Percentiles rank a stretch among this genome's conserved stretches.
These are phyloP conservation scores for Lepidopterella palustris DNA, from an alignment of 495 filamentous ascomycete genomes.

Conservation along the genomic window DNA sequence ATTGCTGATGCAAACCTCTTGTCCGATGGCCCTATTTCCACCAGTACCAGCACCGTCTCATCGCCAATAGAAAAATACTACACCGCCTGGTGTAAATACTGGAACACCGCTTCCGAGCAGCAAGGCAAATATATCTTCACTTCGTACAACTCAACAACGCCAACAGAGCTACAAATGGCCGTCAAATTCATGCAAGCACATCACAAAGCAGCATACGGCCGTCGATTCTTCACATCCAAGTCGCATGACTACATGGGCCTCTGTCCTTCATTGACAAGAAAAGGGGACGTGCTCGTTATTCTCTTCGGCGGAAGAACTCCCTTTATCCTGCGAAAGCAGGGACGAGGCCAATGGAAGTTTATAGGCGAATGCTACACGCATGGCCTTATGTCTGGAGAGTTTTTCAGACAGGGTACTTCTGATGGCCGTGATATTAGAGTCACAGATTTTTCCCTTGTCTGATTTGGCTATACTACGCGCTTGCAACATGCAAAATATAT, in stretches of 20 bases:
- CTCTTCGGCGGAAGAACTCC: neutral
- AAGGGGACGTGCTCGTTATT: neutral
- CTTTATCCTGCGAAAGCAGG: neutral
- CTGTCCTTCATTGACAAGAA: neutral
- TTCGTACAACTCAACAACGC: neutral
- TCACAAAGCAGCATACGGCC: neutral
- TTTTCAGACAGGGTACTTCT: neutral
- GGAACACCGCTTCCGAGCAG: neutral
- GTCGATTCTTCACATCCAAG: neutral
- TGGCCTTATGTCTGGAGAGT: neutral
- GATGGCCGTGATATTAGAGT: too few relatives aligned
- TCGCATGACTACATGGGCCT: neutral
- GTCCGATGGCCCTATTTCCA: neutral
- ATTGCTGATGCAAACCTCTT: neutral
- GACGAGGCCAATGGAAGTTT: neutral
- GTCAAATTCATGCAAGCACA: neutral
- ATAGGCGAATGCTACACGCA: neutral
- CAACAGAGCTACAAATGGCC: neutral
- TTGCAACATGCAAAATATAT: too few relatives aligned
- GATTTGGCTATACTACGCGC: too few relatives aligned
- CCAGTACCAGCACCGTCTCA: neutral
- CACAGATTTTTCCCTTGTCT: too few relatives aligned
- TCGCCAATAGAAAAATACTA: neutral
- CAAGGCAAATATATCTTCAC: neutral
- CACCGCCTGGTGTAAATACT: neutral